Base-by-base conservation (phyloP, 305 asterid species). In the Solanum aculeatissimum region DNA sequence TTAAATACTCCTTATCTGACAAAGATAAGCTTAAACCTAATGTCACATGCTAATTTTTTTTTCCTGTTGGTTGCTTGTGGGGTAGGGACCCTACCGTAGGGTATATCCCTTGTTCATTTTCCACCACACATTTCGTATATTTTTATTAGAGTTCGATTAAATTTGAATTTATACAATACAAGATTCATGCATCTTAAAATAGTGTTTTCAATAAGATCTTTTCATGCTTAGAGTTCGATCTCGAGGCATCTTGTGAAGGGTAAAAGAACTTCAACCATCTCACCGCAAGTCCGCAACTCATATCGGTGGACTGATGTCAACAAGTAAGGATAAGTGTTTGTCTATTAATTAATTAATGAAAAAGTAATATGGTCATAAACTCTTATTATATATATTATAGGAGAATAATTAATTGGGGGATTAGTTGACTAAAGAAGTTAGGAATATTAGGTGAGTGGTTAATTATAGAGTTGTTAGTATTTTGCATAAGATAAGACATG, bases 161-260 rank as follows among this genome's bases (percentile, higher is more conserved):
- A 8, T 66, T 15, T 16, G 3, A 0, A 32, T 66, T 0, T 0
- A 0, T 9, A 2, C 23, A 8, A 1, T 32, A 42, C 3, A 1
- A 15, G 12, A 2, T 1, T 15, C 0, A 65, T 14, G 5, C 40
- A 35, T 65, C 2, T 10, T 65, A 29, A 0, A n/a, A 0, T 0
- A 0, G 0, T 0, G 1, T 0, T 18, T 0, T n/a, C 12, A 14
- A 25, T 0, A 63, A 6, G 0, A 27, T 6, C 2, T 63, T 25
- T 65, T 65, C 0, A 29, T 29, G 14, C 9, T 4, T 14, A 65
- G 0, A 2, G 0, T 2, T 32, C 21, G 7, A 66, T 15, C 4
- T 0, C 4, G 0, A 32, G 0, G 32, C 0, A 2, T 32, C 2
- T 66, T 1, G 0, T 66, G 32, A 16, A 66, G 23, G 0, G 18